Evolutionary conservation across 2,329 filamentous ascomycete genomes (phyloP).

Genomic region (Beauveria medogensis): DNA sequence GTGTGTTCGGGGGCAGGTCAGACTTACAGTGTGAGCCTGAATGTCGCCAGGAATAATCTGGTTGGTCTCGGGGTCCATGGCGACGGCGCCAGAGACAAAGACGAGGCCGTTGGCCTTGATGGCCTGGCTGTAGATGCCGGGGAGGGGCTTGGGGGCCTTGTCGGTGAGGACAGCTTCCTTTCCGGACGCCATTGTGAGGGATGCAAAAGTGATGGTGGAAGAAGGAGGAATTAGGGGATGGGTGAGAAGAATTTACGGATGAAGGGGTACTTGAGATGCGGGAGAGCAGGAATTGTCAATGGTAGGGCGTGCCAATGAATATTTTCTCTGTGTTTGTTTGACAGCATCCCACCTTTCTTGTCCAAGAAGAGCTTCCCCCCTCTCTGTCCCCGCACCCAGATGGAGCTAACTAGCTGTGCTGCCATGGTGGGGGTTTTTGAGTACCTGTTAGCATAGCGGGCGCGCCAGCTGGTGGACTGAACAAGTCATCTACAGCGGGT

Average conservation of each 20-base stretch:
- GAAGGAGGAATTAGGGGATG: neutral
- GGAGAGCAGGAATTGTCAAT: neutral
- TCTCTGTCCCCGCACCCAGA: constrained; percentile 1
- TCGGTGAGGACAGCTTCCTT: constrained; percentile 31
- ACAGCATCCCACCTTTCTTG: neutral
- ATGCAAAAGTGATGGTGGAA: neutral
- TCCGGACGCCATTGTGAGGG: constrained; percentile 20
- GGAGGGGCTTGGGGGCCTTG: constrained; percentile 33
- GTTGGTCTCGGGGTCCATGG: constrained; percentile 50
- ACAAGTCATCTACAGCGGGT: neutral
- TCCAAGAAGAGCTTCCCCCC: neutral
- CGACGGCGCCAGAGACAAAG: constrained; percentile 65
- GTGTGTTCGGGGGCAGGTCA: neutral
- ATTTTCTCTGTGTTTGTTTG: neutral
- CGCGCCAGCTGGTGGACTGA: too few relatives aligned
- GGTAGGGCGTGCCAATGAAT: neutral
- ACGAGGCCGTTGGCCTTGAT: constrained; percentile 61
- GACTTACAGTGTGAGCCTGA: constrained; percentile 50
- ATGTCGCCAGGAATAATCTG: constrained; percentile 57
- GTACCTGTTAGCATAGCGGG: too few relatives aligned
- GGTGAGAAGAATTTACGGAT: neutral
- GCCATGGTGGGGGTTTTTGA: too few relatives aligned
- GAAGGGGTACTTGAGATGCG: neutral
- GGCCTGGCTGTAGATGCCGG: constrained; percentile 41
- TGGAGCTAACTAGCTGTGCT: neutral